A percentile compares a stretch with the other conserved stretches of the same genome.
Conservation (phyloP, 148 eudicot genomes). For the Fagopyrum tataricum region DNA sequence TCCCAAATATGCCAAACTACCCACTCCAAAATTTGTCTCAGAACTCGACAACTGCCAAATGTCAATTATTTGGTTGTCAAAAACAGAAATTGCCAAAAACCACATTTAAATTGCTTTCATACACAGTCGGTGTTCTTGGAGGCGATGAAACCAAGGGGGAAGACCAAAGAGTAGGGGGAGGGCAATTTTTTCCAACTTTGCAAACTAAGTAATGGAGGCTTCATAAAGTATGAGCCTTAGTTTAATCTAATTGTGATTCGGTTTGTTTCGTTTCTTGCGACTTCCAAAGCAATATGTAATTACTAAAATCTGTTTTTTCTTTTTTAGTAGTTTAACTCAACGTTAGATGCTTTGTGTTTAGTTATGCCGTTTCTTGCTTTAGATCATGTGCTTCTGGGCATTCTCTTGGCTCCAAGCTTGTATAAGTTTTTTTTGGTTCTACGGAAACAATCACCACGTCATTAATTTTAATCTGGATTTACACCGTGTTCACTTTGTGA, state of each 20-base stretch:
- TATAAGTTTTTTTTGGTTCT: neutral
- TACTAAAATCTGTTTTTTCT: neutral
- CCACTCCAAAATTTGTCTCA: neutral
- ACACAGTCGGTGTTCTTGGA: neutral
- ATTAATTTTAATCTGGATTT: no score
- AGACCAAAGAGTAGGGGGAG: no score
- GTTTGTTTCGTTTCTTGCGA: neutral
- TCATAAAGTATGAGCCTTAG: neutral
- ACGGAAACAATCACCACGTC: neutral
- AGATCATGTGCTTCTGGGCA: neutral
- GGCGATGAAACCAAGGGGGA: neutral
- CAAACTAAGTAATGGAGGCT: neutral
- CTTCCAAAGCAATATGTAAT: neutral
- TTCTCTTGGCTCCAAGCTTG: neutral
- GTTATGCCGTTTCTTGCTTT: neutral
- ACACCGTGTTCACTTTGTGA: no score
- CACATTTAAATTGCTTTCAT: neutral
- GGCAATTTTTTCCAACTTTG: neutral
- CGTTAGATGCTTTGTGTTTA: neutral
- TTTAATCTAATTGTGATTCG: neutral
- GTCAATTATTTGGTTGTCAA: neutral
- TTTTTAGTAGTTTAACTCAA: neutral
- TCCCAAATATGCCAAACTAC: neutral
- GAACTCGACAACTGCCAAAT: neutral
- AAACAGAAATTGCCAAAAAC: neutral